These are phyloP conservation scores for Clathrus columnatus DNA, from an alignment of 768 basidiomycete species.

Conservation along the genomic window DNA sequence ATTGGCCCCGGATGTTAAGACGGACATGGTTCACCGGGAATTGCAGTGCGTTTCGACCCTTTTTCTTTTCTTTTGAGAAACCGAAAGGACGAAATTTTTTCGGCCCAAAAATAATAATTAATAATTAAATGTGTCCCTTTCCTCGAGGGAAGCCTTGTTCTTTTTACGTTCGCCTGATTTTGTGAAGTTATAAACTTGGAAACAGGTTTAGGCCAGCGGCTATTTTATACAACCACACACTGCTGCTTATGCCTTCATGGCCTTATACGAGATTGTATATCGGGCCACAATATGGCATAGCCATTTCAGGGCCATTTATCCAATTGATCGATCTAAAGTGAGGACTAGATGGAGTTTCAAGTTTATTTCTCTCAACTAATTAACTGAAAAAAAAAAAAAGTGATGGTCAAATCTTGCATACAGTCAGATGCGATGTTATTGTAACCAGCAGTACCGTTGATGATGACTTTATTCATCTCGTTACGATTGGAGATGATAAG, in stretches of 20 bases:
- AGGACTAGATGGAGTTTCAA: constrained; percentile 15
- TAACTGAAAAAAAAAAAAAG: constrained; percentile 29
- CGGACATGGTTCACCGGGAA: constrained; percentile 11
- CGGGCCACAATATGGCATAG: constrained; percentile 20
- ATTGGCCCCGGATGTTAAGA: constrained; percentile 9
- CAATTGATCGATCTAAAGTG: constrained; percentile 51
- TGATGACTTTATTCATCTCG: constrained; percentile 36
- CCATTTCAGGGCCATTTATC: constrained; percentile 53
- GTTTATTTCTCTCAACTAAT: constrained; percentile 38
- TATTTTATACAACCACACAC: neutral
- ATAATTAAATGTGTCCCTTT: too few relatives aligned
- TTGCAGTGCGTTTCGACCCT: neutral
- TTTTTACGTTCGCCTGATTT: neutral
- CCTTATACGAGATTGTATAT: constrained; percentile 7
- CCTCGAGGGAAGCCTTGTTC: neutral
- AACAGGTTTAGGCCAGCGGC: too few relatives aligned
- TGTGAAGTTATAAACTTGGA: neutral
- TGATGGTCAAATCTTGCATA: constrained; percentile 30
- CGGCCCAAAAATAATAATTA: too few relatives aligned
- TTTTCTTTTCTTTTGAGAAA: neutral
- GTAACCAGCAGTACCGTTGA: constrained; percentile 53
- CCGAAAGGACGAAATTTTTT: neutral
- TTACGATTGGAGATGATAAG: constrained; percentile 75
- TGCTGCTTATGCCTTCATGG: constrained; percentile 8
- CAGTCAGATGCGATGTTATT: constrained; percentile 14